Conservation (phyloP, 1,139 yeast genomes). For the Lodderomyces metapsilosis region DNA sequence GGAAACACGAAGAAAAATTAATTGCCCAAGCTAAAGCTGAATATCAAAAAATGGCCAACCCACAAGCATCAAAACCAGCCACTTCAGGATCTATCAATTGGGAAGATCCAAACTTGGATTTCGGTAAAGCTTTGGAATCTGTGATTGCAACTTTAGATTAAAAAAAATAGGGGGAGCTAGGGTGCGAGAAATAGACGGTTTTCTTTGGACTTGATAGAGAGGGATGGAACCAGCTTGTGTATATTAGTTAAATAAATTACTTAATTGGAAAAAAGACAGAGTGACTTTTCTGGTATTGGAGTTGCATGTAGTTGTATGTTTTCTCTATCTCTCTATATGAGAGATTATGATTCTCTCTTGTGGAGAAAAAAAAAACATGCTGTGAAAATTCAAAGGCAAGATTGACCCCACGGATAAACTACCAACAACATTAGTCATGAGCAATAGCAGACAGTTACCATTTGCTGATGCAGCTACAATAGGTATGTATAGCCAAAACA, state of each 20-base stretch:
- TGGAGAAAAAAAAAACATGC: too few species aligned
- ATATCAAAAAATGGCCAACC: constrained; percentile 61
- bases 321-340: too few species aligned
- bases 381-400: too few species aligned
- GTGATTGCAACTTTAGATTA: constrained; percentile 45
- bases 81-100: constrained; percentile 57
- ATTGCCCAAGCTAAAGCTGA: constrained; percentile 87
- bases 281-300: neutral
- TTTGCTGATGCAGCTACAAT: constrained; percentile 51
- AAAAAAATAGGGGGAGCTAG: neutral
- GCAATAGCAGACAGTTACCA: constrained; percentile 28
- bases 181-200: neutral
- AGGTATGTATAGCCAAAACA: constrained; percentile 37
- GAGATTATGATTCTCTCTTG: too few species aligned
- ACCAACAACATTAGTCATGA: constrained; percentile 3
- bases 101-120: constrained; percentile 89
- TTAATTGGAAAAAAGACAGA: neutral
- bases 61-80: constrained; percentile 35
- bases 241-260: neutral
- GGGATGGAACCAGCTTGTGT: neutral
- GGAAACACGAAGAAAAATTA: constrained; percentile 67
- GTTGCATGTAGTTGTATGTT: neutral
- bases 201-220: neutral
- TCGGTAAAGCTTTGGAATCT: constrained; percentile 53
- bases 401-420: too few species aligned